Base-by-base conservation (phyloP, 768 basidiomycete genomes). In the Suillus subaureus region DNA sequence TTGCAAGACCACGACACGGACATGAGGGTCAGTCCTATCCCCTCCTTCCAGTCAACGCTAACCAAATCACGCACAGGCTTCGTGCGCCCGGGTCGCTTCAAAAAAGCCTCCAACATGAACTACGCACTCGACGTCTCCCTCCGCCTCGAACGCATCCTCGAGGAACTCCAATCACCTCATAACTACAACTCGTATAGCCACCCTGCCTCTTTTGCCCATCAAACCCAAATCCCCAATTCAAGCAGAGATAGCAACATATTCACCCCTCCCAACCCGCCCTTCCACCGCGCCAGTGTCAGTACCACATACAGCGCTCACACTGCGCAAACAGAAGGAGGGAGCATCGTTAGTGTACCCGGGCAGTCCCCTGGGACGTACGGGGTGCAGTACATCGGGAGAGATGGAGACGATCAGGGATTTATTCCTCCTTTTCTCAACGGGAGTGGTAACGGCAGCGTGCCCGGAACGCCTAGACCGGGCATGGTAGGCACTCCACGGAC, bases 51-150 rank as follows among this genome's bases (percentile, higher is more conserved):
- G 8, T 81, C 82, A 73, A 81, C 83, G 13, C 79, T 35, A 86
- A 87, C 73, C 8, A 2, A 13, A 12, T 12, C 82, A 85, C 80
- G 84, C 35, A 9, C 39, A 77, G 75, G 73, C 4, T 76, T 71
- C n/a, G 79, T 68, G 28, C 77, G 80, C 45, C 75, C 90, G 5
- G 94, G 95, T 39, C 85, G 94, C 26, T 97, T 97, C 84, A 97
- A 97, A 82, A 97, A 97, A 78, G 94, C 94, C 1, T 89, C 88
- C 18, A 97, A 97, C 77, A 89, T 96, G 90, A 97, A 96, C 74
- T 94, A 90, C 70, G 93, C 85, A 26, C 79, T 84, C 47, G 80
- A 78, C 45, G 68, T 85, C 2, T 81, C 80, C 6, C 72, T 84
- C 35, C 77, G 80, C 39, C 71, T 73, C 64, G 75, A 76, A 21